Conservation (phyloP, 2,329 filamentous ascomycete genomes). For the Ceratocystis smalleyi region DNA sequence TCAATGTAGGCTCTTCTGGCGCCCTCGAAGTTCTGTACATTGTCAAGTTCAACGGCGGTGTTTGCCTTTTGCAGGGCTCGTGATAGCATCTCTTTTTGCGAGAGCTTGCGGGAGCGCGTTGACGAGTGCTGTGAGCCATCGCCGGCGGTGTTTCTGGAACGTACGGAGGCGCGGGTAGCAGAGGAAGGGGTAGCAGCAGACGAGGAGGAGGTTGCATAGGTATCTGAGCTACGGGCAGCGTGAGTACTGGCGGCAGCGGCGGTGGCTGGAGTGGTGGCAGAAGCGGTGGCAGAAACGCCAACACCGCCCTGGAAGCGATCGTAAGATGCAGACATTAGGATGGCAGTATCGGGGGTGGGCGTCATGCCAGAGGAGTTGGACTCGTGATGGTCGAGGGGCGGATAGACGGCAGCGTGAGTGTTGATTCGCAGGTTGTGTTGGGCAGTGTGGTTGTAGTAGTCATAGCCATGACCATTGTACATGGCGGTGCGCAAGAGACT, state of each 20-base stretch:
- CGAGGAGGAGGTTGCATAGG: not conserved
- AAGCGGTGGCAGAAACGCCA: not conserved
- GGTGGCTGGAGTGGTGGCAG: not conserved
- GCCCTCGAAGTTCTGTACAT: slow-evolving; percentile 85
- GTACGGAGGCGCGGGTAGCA: not conserved
- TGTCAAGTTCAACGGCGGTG: slow-evolving; percentile 86
- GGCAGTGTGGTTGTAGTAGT: slow-evolving; percentile 11
- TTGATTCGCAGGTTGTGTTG: slow-evolving; percentile 14
- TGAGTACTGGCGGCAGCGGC: not conserved
- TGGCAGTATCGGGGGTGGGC: slow-evolving; percentile 15
- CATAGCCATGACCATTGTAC: slow-evolving; percentile 15
- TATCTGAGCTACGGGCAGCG: not conserved
- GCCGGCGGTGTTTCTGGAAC: not conserved
- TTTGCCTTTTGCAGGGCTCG: slow-evolving; percentile 90
- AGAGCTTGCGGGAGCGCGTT: slow-evolving; percentile 28
- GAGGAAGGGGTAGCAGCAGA: not conserved
- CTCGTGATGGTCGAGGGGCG: slow-evolving; percentile 7
- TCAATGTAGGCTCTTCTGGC: slow-evolving; percentile 83
- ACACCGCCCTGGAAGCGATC: slow-evolving; percentile 9
- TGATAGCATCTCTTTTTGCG: slow-evolving; percentile 93
- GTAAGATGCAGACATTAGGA: slow-evolving; percentile 16
- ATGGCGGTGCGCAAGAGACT: slow-evolving; percentile 8
- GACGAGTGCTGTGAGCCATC: slow-evolving; percentile 8
- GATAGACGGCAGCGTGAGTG: slow-evolving; percentile 10
- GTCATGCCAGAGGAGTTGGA: slow-evolving; percentile 10